Conservation (phyloP, 371 early-diverging fungal species). For the Actinomucor elegans region DNA sequence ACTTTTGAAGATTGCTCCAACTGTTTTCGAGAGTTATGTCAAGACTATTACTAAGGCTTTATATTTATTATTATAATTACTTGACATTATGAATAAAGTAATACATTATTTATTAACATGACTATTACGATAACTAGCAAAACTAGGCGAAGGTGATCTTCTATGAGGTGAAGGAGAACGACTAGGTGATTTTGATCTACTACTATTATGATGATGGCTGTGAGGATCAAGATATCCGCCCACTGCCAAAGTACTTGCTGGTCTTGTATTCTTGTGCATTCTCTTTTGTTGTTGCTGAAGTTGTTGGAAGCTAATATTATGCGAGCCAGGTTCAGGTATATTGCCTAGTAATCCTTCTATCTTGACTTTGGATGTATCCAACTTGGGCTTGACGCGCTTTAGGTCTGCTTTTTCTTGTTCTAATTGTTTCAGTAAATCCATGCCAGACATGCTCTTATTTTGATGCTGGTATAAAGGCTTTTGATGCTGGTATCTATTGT, state of each 20-base stretch:
- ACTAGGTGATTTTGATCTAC: slow-evolving; percentile 4
- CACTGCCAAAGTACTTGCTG: neutral
- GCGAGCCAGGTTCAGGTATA: slow-evolving; percentile 46
- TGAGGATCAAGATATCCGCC: slow-evolving; percentile 5
- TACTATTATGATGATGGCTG: slow-evolving; percentile 3
- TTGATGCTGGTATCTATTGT: neutral
- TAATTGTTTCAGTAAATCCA: slow-evolving; percentile 47
- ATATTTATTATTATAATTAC: slow-evolving; percentile 1
- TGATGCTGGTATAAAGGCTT: slow-evolving; percentile 24
- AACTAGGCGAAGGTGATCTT: slow-evolving; percentile 2
- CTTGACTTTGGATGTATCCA: slow-evolving; percentile 35
- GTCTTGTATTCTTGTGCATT: no score
- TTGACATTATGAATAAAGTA: neutral
- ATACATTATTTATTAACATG: neutral
- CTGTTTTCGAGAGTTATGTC: slow-evolving; percentile 13
- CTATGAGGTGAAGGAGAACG: slow-evolving; percentile 5
- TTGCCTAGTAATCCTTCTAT: slow-evolving; percentile 47
- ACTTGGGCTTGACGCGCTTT: slow-evolving; percentile 36
- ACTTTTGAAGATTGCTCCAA: slow-evolving; percentile 30
- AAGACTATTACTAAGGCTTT: neutral
- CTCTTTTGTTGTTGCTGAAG: slow-evolving; percentile 23
- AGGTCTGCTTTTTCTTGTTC: slow-evolving; percentile 47
- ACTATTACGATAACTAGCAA: neutral
- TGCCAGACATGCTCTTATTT: slow-evolving; percentile 49
- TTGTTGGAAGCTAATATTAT: slow-evolving; percentile 48